Conservation (phyloP, 179 eudicot genomes). For the Beta corolliflora region DNA sequence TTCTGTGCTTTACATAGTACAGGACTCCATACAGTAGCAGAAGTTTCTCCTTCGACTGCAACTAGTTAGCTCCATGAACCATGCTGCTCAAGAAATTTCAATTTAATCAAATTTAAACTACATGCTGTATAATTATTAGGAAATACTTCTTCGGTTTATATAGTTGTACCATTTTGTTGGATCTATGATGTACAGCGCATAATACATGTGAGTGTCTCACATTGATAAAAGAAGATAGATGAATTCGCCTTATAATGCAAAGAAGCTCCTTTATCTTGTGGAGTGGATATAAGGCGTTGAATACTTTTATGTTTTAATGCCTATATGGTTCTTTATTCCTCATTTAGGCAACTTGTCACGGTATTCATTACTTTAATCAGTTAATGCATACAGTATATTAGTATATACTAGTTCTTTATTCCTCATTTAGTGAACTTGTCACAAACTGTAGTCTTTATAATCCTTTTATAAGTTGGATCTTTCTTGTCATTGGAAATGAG, state of each 20-base stretch:
- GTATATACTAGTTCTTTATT: not conserved
- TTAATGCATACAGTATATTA: not conserved
- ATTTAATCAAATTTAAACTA: not conserved
- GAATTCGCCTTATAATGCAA: too few relatives aligned
- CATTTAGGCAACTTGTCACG: not conserved
- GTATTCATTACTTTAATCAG: not conserved
- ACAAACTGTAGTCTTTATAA: not conserved
- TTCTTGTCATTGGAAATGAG: conserved; percentile 20
- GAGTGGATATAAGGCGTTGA: too few relatives aligned
- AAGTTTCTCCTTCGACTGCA: conserved; percentile 56
- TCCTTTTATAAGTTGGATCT: not conserved
- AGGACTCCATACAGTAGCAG: conserved; percentile 93
- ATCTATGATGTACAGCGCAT: too few relatives aligned
- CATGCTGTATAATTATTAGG: too few relatives aligned
- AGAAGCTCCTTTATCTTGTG: too few relatives aligned
- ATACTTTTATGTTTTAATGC: too few relatives aligned
- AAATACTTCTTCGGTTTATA: too few relatives aligned
- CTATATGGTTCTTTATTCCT: not conserved
- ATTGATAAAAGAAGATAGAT: too few relatives aligned
- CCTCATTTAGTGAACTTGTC: not conserved
- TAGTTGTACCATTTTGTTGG: too few relatives aligned
- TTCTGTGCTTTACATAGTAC: conserved; percentile 65
- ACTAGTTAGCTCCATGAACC: conserved; percentile 74
- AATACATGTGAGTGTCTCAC: too few relatives aligned
- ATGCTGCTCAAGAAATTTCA: conserved; percentile 35